phyloP scores from a whole-genome alignment of 2,329 filamentous ascomycete species.

The Gnomoniopsis smithogilvyi region DNA sequence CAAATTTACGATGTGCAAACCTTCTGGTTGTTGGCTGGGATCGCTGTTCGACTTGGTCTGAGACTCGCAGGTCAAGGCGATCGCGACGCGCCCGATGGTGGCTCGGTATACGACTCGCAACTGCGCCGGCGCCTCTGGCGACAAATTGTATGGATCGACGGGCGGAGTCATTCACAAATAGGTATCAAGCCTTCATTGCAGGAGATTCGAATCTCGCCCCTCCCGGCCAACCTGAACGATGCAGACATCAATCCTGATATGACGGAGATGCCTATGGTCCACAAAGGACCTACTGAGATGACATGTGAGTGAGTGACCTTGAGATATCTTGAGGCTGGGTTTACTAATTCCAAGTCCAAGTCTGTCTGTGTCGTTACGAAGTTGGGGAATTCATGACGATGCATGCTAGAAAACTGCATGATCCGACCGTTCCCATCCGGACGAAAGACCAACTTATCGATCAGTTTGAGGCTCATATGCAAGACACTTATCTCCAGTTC shows the following conservation, averaged over 20 bases:
- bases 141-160: conserved; percentile 19
- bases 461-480: conserved; percentile 22
- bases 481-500: conserved; percentile 27
- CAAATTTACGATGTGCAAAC: conserved; percentile 17
- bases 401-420: conserved; percentile 40
- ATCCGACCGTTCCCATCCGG: conserved; percentile 16
- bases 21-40: conserved; percentile 17
- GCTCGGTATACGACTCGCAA: conserved; percentile 28
- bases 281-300: conserved; percentile 36
- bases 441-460: conserved; percentile 27
- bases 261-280: conserved; percentile 30
- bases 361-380: conserved; percentile 39
- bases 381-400: conserved; percentile 37
- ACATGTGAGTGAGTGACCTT: conserved; percentile 25
- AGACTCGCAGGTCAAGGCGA: conserved; percentile 9
- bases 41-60: conserved; percentile 15
- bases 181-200: conserved; percentile 28
- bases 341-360: background rate
- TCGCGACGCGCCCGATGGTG: background rate
- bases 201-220: conserved; percentile 10
- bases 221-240: conserved; percentile 19
- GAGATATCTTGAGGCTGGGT: background rate
- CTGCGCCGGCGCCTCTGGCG: conserved; percentile 32
- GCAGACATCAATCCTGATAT: conserved; percentile 28
- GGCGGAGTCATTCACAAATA: conserved; percentile 16